Base-by-base conservation (phyloP, 352 stramenopile genomes). In the Achlya hypogyna region DNA sequence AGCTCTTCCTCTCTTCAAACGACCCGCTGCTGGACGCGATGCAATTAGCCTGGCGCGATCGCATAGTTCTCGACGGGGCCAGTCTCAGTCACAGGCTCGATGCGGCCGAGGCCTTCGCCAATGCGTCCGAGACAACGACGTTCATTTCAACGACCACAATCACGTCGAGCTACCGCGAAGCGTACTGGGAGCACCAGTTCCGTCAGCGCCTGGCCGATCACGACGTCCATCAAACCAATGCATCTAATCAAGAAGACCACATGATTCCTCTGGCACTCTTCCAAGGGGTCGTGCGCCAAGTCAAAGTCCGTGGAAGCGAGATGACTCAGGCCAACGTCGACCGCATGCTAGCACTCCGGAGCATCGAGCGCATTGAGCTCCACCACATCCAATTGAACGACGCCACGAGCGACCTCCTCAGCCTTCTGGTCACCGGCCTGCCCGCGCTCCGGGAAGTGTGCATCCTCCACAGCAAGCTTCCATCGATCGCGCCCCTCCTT, bases 151-250 rank as follows among this genome's bases (percentile, higher is more conserved):
- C 60, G 22, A 67, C 38, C 18, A 22, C 32, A 12, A n/a, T 58
- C 28, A 4, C 5, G 12, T 23, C 60, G 20, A 12, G 47, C 14
- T 67, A 58, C 27, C 60, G 60, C 12, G 1, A 10, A 10, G 23
- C 51, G 25, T 67, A 67, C 38, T 67, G 60, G 60, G 60, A 67
- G 28, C 31, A 28, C n/a, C 23, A 32, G 34, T 67, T 67, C 51
- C 60, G 60, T 10, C 14, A 45, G 38, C 23, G 40, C 20, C 35
- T 51, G 32, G 54, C 52, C 47, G 35, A 31, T 14, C 35, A 43
- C 20, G 25, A 34, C 23, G 16, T 22, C 20, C 20, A 29, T 6
- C 34, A 23, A 34, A 5, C 14, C 18, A 14, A 4, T 38, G 25
- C 10, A 10, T 10, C 31, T 16, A n/a, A 12, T 3, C 10, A 3